Base-by-base conservation (phyloP, 306 rosid genomes). In the Trichosanthes cucumerina region DNA sequence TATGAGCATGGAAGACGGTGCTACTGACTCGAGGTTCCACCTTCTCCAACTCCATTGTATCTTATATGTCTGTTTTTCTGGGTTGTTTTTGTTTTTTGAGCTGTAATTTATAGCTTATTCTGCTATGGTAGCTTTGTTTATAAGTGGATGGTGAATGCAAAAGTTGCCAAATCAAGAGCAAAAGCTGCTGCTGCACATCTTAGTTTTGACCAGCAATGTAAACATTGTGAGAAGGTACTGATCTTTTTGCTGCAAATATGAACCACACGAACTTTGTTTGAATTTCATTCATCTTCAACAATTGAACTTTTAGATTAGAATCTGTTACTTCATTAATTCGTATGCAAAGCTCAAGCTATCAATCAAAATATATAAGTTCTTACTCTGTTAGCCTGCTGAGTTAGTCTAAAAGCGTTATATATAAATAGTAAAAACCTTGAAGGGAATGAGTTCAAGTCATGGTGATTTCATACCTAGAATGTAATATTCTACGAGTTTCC, bases 171-270 rank as follows among this genome's bases (percentile, higher is more conserved):
- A 84, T 75, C 81, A 41, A 92, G 82, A 79, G 78, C 97, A 68
- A 84, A 84, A 84, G 87, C 89, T 44, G 87, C 89, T 39, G 85
- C 91, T 31, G 81, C 79, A 36, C 85, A 91, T 87, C 92, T 84
- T 73, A 84, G 89, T 81, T 91, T 92, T 85, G 91, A 82, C 79
- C 90, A 88, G 58, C 98, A 91, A 78, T 95, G 98, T 88, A 84
- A 76, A 72, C 86, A 86, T 80, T 95, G 98, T 63, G 98, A 95
- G 83, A 91, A 91, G 98, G 98, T 94, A 84, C 60, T 31, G 64
- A 18, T 54, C 33, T 6, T 78, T 52, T 81, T 41, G 49, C 21
- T 24, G 9, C 69, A 76, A 38, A 21, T 14, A 58, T 2, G 12
- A 76, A 31, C n/a, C 49, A 6, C 14, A 56, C 8, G 9, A 24